Evolutionary conservation across 2,329 filamentous ascomycete genomes (phyloP), one percentile per base, ranked within the genome.

Genomic region (Ceratocystis cacaofunesta): DNA sequence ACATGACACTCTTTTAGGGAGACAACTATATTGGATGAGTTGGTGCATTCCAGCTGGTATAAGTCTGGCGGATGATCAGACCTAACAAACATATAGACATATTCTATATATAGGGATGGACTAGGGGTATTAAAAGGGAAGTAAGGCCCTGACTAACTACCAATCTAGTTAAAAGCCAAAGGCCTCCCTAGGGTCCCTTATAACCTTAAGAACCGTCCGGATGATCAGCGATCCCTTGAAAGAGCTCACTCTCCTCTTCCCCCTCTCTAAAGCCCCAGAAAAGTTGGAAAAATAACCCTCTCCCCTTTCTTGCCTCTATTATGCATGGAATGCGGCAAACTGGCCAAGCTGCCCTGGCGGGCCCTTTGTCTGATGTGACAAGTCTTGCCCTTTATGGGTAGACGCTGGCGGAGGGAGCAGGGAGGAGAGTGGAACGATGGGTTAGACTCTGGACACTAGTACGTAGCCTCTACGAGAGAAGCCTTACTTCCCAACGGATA

Each of bases 91-190:
- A 36, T 58, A 19, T n/a, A 32, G 28, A 36, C 55, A 19, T 30
- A 58, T 32, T 36, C 28, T 58, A 30, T 58, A 67, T 57, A 61
- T 61, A 63, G 58, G 44, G 58, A 61, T 60, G 19, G 3, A 43
- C 12, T 15, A 61, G 43, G 41, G 6, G 25, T n/a, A 43, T 30
- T 32, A 52, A 43, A 8, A 63, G 62, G 62, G 62, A 63, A 43
- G 48, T 6, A n/a, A 5, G 60, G 28, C 32, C 62, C 62, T 63
- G 46, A 19, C 50, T 55, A 55, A 48, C 52, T 43, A n/a, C 12
- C 28, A 12, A 58, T 58, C 28, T 58, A 58, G 28, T 58, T n/a
- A 10, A n/a, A n/a, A 36, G 55, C 30, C 55, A 32, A 36, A 10
- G 55, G 28, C 28, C 15, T 36, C 55, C 55, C 55, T 58, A 3